Evolutionary conservation across 2,329 filamentous ascomycete species (phyloP).

Genomic region (Penicillium sp.): DNA sequence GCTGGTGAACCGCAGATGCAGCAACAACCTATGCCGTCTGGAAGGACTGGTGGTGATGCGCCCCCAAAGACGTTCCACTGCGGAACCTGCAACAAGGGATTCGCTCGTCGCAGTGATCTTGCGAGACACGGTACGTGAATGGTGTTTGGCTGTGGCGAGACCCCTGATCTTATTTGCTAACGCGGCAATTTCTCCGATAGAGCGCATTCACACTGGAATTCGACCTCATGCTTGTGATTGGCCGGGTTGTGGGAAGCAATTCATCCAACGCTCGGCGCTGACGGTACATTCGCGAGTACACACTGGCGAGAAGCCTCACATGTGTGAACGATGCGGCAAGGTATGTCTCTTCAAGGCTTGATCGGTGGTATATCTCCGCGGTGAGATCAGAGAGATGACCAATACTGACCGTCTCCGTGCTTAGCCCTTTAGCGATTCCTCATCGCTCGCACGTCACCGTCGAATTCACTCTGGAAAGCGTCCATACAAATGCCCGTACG

Average conservation of each 20-base stretch:
- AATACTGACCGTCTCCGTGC: slow-evolving; percentile 1
- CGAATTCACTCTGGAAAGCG: slow-evolving; percentile 94
- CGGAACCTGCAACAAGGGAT: slow-evolving; percentile 85
- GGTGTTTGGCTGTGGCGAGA: background rate
- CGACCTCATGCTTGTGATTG: slow-evolving; percentile 92
- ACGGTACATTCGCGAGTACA: slow-evolving; percentile 96
- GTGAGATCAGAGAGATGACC: background rate
- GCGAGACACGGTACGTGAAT: slow-evolving; percentile 79
- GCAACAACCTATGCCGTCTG: slow-evolving; percentile 47
- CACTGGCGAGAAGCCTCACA: slow-evolving; percentile 97
- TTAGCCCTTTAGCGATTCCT: slow-evolving; percentile 94
- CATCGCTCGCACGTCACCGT: slow-evolving; percentile 87
- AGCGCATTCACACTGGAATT: slow-evolving; percentile 91
- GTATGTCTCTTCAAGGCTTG: slow-evolving; percentile 55
- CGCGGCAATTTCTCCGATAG: slow-evolving; percentile 51
- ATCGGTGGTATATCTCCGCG: background rate
- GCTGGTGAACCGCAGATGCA: slow-evolving; percentile 53
- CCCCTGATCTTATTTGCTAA: background rate
- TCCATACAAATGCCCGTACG: slow-evolving; percentile 96
- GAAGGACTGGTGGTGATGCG: slow-evolving; percentile 49
- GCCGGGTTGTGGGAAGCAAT: slow-evolving; percentile 87
- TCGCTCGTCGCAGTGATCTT: slow-evolving; percentile 90
- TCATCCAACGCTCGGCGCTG: slow-evolving; percentile 93
- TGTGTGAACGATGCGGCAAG: slow-evolving; percentile 96
- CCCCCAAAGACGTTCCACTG: slow-evolving; percentile 82